Conservation (phyloP, 129 eudicot species). For the Chrysanthemum seticuspe region DNA sequence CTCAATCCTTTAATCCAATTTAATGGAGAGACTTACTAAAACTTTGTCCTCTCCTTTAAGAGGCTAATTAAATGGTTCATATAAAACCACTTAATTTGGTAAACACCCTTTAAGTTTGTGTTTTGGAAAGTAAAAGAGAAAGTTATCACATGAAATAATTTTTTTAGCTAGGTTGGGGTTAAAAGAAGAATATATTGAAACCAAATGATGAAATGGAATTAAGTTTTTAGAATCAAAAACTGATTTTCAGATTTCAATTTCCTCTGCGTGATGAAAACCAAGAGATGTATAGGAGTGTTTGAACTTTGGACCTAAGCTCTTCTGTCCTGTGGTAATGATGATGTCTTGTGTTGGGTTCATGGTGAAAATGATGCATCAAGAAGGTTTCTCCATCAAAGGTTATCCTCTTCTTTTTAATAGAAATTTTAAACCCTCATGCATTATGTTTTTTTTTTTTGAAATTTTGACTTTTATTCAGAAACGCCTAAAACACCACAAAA, state of each 20-base stretch:
- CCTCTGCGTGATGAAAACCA: slow-evolving; percentile 19
- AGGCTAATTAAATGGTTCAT: too few relatives aligned
- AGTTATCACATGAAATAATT: slow-evolving; percentile 19
- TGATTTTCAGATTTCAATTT: background rate
- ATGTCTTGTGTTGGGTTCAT: slow-evolving; percentile 34
- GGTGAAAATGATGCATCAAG: slow-evolving; percentile 39
- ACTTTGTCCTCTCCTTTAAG: too few relatives aligned
- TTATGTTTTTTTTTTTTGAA: background rate
- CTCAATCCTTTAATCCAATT: too few relatives aligned
- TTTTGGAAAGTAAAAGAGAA: background rate
- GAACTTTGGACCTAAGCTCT: slow-evolving; percentile 34
- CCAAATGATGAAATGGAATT: slow-evolving; percentile 22
- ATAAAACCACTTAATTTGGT: too few relatives aligned
- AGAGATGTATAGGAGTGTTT: background rate
- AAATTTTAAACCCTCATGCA: slow-evolving; percentile 7
- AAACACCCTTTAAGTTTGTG: background rate
- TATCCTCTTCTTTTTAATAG: slow-evolving; percentile 4
- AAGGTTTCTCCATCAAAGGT: slow-evolving; percentile 23
- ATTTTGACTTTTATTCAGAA: too few relatives aligned
- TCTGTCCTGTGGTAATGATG: slow-evolving; percentile 36
- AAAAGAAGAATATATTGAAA: slow-evolving; percentile 19
- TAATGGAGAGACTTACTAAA: too few relatives aligned
- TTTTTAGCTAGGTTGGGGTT: slow-evolving; percentile 12
- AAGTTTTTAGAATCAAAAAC: background rate
- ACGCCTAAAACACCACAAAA: too few relatives aligned